Base-by-base conservation (phyloP, 306 rosid species). In the Fragaria vesca region DNA sequence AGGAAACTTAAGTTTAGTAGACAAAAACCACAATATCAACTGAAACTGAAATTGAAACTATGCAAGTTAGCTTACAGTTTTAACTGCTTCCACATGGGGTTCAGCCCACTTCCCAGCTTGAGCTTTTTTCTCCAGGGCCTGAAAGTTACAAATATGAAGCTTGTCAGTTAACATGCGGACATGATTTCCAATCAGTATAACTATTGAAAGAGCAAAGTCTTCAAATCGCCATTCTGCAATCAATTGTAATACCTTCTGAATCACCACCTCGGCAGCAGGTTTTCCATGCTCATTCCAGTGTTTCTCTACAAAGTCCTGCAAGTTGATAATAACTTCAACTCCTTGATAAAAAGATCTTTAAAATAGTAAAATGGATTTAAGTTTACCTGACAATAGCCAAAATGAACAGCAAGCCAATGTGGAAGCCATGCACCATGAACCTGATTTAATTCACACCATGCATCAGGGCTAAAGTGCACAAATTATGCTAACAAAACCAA, bases 351-450 rank as follows among this genome's bases (percentile, higher is more conserved):
- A 58, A 2, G 17, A 13, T 32, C 66, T 76, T 70, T 50, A 61
- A 34, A 26, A 12, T 77, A 78, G 43, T 69, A 79, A 76, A 32
- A 38, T 52, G 71, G 46, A 72, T 75, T 63, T 55, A 67, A 76
- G 61, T 83, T 69, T 83, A 95, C 99, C 96, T 88, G 89, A 76
- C 86, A 81, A 38, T 68, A 83, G 79, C 76, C 57, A 7, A 81
- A 84, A 76, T 93, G 97, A 32, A 82, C 84, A 80, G 88, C 93
- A 76, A 95, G 91, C 99, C 97, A 95, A 76, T 90, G 90, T 61
- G 99, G 99, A 84, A 95, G 85, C 98, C 99, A 95, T 57, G 97
- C 89, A 74, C 86, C 85, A 81, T 91, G 97, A 78, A 78, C 89
- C 99, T 95, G 89, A 81, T 81, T 78, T 78, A 54, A 73, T 61